phyloP scores from a whole-genome alignment of 2,329 filamentous ascomycete species.

The Colletotrichum musicola region DNA sequence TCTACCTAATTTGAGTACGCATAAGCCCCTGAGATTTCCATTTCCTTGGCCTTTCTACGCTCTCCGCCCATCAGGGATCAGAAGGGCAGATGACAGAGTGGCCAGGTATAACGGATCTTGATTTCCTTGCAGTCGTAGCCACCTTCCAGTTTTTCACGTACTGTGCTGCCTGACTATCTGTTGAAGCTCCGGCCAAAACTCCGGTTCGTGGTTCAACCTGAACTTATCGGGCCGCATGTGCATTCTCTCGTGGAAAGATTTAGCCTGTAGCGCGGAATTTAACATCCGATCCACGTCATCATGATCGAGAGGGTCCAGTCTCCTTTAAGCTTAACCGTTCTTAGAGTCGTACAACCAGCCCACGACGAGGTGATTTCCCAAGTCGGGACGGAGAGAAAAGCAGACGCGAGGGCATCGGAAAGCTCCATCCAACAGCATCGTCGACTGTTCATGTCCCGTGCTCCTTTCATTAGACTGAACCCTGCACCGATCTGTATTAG shows the following conservation, averaged over 20 bases:
- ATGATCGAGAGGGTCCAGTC: neutral
- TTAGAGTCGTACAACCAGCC: neutral
- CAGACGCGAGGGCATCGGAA: neutral
- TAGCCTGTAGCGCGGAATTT: neutral
- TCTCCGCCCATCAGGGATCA: too few species aligned
- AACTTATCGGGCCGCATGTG: too few species aligned
- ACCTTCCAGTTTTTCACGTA: too few species aligned
- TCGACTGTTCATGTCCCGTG: neutral
- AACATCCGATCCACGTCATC: neutral
- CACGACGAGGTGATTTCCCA: constrained; percentile 8
- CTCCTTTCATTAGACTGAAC: constrained; percentile 23
- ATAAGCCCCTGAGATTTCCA: too few species aligned
- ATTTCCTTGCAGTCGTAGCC: too few species aligned
- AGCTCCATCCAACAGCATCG: neutral
- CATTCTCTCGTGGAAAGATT: neutral
- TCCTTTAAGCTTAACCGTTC: constrained; percentile 6
- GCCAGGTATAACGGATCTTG: too few species aligned
- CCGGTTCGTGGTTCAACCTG: too few species aligned
- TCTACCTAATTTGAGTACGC: too few species aligned
- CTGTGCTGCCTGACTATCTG: too few species aligned
- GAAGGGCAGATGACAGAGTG: too few species aligned
- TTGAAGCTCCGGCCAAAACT: too few species aligned
- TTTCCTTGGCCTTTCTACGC: too few species aligned
- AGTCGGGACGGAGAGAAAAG: constrained; percentile 1
- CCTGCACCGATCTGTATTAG: constrained; percentile 8